phyloP scores from a whole-genome alignment of 371 early-diverging fungal species.

The Mucor lusitanicus region DNA sequence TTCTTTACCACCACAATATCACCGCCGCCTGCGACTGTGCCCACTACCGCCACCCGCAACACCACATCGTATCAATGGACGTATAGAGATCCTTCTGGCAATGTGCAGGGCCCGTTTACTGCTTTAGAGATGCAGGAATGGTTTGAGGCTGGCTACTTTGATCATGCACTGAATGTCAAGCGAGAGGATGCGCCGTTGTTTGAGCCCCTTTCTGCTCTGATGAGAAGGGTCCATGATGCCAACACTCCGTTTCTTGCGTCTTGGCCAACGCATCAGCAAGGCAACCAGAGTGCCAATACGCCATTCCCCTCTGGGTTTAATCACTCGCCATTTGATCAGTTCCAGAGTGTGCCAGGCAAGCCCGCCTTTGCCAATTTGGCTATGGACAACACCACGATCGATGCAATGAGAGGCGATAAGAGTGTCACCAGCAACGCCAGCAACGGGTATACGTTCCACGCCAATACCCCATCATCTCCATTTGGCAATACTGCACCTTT shows the following conservation, averaged over 20 bases:
- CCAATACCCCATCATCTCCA: not conserved
- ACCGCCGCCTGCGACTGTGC: not conserved
- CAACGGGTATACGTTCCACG: not conserved
- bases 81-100: conserved; percentile 70
- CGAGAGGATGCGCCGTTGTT: conserved; percentile 61
- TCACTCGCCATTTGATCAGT: not conserved
- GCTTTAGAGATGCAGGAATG: conserved; percentile 78
- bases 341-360: not conserved
- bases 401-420: not conserved
- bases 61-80: conserved; percentile 53
- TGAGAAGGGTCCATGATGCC: conserved; percentile 49
- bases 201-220: conserved; percentile 60
- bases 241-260: conserved; percentile 51
- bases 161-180: conserved; percentile 63
- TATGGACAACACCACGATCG: not conserved
- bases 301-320: not conserved
- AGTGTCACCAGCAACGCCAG: not conserved
- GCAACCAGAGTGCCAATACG: not conserved
- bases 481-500: not conserved
- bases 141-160: conserved; percentile 74
- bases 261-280: conserved; percentile 13
- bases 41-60: not conserved
- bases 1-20: not conserved
- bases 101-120: conserved; percentile 70
- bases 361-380: not conserved